Base-by-base conservation (phyloP, 2,329 filamentous ascomycete species). In the Colletotrichum sp. region DNA sequence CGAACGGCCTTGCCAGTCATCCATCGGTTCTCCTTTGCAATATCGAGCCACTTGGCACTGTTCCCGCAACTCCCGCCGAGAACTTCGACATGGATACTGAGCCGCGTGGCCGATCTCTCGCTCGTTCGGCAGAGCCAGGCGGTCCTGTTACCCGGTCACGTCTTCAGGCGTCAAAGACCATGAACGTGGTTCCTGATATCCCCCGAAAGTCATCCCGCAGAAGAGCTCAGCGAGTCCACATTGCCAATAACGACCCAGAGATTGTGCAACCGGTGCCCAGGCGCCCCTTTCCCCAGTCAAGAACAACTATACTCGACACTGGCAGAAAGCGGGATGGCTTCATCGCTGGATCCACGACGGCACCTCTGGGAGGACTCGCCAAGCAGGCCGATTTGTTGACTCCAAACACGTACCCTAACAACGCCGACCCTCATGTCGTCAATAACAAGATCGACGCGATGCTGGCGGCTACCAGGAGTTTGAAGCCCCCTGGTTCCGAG, bases 361-460 rank as follows among this genome's bases (percentile, higher is more conserved):
- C 44, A 12, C 75, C 77, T 26, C 65, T 78, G 12, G 66, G 36
- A 21, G 55, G 21, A n/a, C 15, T 49, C 6, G 15, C 28, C 21
- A 69, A 68, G n/a, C 26, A 74, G 57, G 34, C 44, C 26, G 49
- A 34, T 36, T n/a, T 28, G 16, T 39, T 9, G 21, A 59, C 36
- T 18, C 55, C 34, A n/a, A 30, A 28, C 36, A 28, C 36, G 8
- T 18, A 30, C 32, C 30, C 26, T 15, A n/a, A 36, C 24, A 13
- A 30, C n/a, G 52, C 36, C 60, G 52, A 74, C 24, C 72, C 81
- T 16, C 79, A 82, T 5, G 79, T 82, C 30, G 81, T 86, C 34
- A 81, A 81, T 30, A 72, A 81, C n/a, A 86, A 86, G 72, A 77
- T 85, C 13, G 69, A 71, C 6, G 82, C 81, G 15, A 87, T 86